Base-by-base conservation (phyloP, 345 rosid genomes). In the Eucalyptus cloeziana region DNA sequence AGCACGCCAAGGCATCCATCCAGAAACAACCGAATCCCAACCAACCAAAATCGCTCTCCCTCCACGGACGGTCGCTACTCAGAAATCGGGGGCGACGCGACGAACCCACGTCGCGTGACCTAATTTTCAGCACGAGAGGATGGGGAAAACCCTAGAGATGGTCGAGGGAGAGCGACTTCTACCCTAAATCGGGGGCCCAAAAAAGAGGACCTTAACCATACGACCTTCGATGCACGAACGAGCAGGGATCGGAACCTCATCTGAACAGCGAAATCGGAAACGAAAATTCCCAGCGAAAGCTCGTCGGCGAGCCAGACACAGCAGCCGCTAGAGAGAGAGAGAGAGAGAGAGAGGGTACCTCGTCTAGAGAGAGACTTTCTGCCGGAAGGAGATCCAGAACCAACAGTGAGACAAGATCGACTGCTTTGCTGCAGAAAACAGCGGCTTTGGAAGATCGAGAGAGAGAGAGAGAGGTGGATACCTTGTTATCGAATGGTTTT, bases 221-320 rank as follows among this genome's bases (percentile, higher is more conserved):
- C 44, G 81, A 71, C 44, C 44, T 56, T 56, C 7, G 6, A 21
- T 11, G 30, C 83, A 4, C 8, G 47, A 40, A 40, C 47, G 47
- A 11, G 85, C 47, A 6, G 45, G 30, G 27, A 40, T 40, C 15
- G 47, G 47, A 76, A 40, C 47, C 47, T 6, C 85, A 40, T 40
- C 47, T 21, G 11, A 40, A 76, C 27, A 37, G 47, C 47, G 1
- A 40, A 40, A 10, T 14, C 58, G 58, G 47, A 37, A 44, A 40
- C 43, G 83, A 6, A 6, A 76, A 11, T 21, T 21, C 0, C 83
- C 47, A 0, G 45, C 25, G 44, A 71, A 0, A 71, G 81, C 45
- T 71, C 27, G 81, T 19, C 81, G 44, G 81, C 81, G 81, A 71
- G 27, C 27, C 14, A 76, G 85, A 11, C 3, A 76, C 85, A 1